Evolutionary conservation across 768 basidiomycete species (phyloP).

Genomic region (Lactifluus rugatus): DNA sequence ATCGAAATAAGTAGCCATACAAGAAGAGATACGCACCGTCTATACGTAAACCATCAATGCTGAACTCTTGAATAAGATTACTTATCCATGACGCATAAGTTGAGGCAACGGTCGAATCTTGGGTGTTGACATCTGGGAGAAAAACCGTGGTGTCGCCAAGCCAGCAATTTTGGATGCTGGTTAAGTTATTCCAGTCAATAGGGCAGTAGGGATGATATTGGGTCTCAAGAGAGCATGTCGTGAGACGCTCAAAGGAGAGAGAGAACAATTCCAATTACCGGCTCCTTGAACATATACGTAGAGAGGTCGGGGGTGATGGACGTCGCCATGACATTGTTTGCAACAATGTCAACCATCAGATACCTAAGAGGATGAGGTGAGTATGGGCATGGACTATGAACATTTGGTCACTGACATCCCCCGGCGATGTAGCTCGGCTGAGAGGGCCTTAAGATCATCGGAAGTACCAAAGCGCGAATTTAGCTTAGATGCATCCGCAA

Average conservation of each 20-base stretch:
- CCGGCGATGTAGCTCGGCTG: constrained; percentile 54
- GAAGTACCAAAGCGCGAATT: constrained; percentile 66
- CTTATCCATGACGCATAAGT: constrained; percentile 63
- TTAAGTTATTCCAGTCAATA: constrained; percentile 59
- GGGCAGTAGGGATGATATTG: constrained; percentile 74
- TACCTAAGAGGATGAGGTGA: constrained; percentile 33
- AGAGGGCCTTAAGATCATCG: constrained; percentile 61
- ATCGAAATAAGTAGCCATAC: not conserved
- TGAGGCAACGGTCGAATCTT: constrained; percentile 49
- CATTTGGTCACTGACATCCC: constrained; percentile 43
- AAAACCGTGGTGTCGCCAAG: constrained; percentile 67
- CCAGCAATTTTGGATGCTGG: constrained; percentile 73
- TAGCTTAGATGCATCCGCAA: constrained; percentile 53
- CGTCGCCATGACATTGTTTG: constrained; percentile 78
- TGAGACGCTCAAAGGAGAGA: constrained; percentile 1
- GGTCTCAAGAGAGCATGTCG: constrained; percentile 30
- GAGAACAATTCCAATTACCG: constrained; percentile 29
- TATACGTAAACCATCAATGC: constrained; percentile 80
- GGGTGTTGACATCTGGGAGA: constrained; percentile 72
- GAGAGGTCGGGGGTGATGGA: constrained; percentile 55
- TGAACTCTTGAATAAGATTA: constrained; percentile 56
- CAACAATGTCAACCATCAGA: constrained; percentile 78
- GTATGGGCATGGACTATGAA: not conserved
- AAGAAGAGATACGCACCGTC: constrained; percentile 38
- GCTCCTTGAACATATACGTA: constrained; percentile 56